A percentile compares a stretch with the other conserved stretches of the same genome.
These are phyloP conservation scores for Colletotrichum chlorophyti DNA, from an alignment of 2,329 filamentous ascomycete genomes.

Conservation along the genomic window DNA sequence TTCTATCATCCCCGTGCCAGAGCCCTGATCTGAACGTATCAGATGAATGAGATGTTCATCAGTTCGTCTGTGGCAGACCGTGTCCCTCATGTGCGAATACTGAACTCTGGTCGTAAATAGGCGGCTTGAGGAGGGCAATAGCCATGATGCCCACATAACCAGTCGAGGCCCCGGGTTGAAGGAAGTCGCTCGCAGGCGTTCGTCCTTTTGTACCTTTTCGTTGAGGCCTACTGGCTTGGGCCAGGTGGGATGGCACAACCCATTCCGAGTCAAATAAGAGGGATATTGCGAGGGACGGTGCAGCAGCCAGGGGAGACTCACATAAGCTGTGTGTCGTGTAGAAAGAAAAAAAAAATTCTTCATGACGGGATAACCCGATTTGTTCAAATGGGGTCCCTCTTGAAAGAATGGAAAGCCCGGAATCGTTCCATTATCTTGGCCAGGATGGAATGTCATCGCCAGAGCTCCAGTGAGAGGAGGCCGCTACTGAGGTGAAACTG, in stretches of 20 bases:
- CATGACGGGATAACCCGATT: constrained; percentile 11
- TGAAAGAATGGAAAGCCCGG: neutral
- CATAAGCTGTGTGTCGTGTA: too few species aligned
- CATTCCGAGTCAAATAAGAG: constrained; percentile 8
- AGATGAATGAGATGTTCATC: too few species aligned
- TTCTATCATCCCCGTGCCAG: neutral
- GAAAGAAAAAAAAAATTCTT: constrained; percentile 18
- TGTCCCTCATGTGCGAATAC: neutral
- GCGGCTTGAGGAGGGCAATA: too few species aligned
- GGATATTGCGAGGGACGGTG: constrained; percentile 25
- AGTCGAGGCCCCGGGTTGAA: too few species aligned
- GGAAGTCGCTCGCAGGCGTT: neutral
- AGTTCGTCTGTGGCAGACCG: too few species aligned
- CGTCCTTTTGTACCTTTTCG: neutral
- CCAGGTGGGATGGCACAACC: neutral
- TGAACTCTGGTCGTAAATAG: too few species aligned
- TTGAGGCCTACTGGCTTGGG: neutral
- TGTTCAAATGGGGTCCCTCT: constrained; percentile 9
- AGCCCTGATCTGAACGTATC: neutral
- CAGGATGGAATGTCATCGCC: constrained; percentile 4
- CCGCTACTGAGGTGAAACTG: too few species aligned
- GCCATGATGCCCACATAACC: too few species aligned
- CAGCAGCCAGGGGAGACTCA: constrained; percentile 13
- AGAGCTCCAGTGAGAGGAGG: constrained; percentile 20
- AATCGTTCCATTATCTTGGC: neutral